Conservation (phyloP, 2,329 filamentous ascomycete genomes). For the Hymenoscyphus scutula region DNA sequence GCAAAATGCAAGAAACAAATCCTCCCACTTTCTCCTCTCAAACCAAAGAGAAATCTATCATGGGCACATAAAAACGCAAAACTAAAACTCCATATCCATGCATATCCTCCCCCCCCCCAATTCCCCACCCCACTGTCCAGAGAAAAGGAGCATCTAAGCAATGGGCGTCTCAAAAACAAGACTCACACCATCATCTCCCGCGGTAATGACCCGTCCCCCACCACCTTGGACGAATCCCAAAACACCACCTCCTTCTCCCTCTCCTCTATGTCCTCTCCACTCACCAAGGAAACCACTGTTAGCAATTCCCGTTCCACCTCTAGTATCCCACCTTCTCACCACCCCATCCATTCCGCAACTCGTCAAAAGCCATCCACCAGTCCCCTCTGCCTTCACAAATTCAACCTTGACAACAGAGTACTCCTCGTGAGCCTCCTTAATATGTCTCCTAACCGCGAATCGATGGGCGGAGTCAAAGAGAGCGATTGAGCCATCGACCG, state of each 20-base stretch:
- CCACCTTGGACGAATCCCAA: constrained; percentile 85
- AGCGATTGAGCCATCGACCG: constrained; percentile 74
- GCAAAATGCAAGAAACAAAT: not conserved
- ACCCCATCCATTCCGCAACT: constrained; percentile 91
- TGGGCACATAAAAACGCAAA: not conserved
- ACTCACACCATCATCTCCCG: constrained; percentile 78
- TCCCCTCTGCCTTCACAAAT: constrained; percentile 61
- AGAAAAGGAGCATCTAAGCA: constrained; percentile 8
- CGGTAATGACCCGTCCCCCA: constrained; percentile 77
- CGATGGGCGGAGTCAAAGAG: constrained; percentile 84
- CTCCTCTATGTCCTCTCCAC: constrained; percentile 85
- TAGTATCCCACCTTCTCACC: constrained; percentile 80
- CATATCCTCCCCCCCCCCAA: not conserved
- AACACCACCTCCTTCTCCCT: constrained; percentile 83
- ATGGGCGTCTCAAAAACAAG: constrained; percentile 60
- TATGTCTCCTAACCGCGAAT: constrained; percentile 81
- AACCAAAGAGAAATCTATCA: not conserved
- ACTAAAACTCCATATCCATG: not conserved
- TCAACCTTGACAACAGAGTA: constrained; percentile 90
- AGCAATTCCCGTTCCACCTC: constrained; percentile 64
- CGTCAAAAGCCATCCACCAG: constrained; percentile 69
- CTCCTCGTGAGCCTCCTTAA: constrained; percentile 81
- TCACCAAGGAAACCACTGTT: constrained; percentile 74
- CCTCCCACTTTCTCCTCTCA: not conserved
- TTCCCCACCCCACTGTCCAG: not conserved